These are phyloP conservation scores for Amaranthus palmeri DNA, from an alignment of 148 eudicot genomes.

Conservation along the genomic window DNA sequence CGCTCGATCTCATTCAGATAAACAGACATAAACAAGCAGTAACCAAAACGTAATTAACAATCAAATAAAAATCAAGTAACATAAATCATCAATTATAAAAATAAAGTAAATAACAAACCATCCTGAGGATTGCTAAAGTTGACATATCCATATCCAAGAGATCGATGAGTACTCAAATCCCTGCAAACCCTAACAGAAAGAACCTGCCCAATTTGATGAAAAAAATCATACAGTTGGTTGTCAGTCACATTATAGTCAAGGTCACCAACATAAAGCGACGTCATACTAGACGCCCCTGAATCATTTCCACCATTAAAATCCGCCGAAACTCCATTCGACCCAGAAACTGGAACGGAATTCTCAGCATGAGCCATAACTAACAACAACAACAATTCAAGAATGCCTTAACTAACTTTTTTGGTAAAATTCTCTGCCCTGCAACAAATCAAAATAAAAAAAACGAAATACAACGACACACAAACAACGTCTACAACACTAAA, in stretches of 20 bases:
- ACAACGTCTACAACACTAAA: no score
- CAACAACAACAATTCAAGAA: neutral
- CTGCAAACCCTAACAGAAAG: constrained; percentile 92
- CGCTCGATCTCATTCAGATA: no score
- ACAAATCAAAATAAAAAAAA: no score
- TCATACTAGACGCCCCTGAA: constrained; percentile 36
- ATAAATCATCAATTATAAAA: neutral
- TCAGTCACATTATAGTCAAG: constrained; percentile 69
- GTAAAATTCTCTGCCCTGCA: neutral
- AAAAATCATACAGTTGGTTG: constrained; percentile 84
- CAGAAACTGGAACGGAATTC: constrained; percentile 32
- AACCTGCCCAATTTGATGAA: constrained; percentile 71
- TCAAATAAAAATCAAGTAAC: neutral
- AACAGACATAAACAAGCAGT: no score
- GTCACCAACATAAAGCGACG: constrained; percentile 88
- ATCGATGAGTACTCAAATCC: constrained; percentile 59
- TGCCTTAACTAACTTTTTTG: neutral
- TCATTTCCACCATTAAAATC: neutral
- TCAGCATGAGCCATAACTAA: constrained; percentile 61
- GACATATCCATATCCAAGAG: constrained; percentile 85
- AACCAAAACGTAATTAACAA: neutral
- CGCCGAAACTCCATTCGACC: no score
- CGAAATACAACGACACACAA: no score
- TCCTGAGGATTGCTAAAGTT: constrained; percentile 65
- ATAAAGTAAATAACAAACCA: constrained; percentile 32